Conservation (phyloP, 2,329 filamentous ascomycete species). For the Alternaria burnsii region DNA sequence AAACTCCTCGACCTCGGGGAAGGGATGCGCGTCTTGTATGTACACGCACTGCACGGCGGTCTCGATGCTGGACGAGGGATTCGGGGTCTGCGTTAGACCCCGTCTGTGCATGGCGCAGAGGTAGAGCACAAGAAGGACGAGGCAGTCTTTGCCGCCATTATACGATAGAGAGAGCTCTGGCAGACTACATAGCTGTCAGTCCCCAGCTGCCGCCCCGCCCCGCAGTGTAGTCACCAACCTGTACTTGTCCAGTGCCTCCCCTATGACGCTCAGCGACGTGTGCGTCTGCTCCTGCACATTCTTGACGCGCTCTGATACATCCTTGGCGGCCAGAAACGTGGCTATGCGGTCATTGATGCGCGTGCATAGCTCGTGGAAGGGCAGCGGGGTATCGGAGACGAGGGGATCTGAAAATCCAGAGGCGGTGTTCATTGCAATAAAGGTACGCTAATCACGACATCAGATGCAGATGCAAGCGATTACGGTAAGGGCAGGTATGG, state of each 20-base stretch:
- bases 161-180: constrained; percentile 88
- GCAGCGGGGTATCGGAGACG: constrained; percentile 56
- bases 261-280: constrained; percentile 75
- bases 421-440: constrained; percentile 49
- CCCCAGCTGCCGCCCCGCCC: constrained; percentile 9
- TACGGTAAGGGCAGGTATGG: constrained; percentile 16
- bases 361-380: constrained; percentile 56
- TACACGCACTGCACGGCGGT: constrained; percentile 80
- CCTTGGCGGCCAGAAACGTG: constrained; percentile 70
- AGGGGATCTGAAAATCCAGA: constrained; percentile 45
- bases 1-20: constrained; percentile 85
- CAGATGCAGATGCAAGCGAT: constrained; percentile 32
- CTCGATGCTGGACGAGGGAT: constrained; percentile 32
- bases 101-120: constrained; percentile 67
- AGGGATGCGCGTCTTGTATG: constrained; percentile 84
- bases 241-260: constrained; percentile 78
- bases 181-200: constrained; percentile 61
- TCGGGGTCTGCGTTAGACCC: constrained; percentile 33
- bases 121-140: constrained; percentile 88
- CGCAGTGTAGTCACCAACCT: constrained; percentile 61
- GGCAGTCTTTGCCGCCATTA: constrained; percentile 97
- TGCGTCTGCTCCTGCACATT: constrained; percentile 78
- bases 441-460: constrained; percentile 45
- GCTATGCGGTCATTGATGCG: constrained; percentile 68
- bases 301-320: constrained; percentile 65